Conservation (phyloP, 2,329 filamentous ascomycete species). For the Ceratocystis lukuohia region DNA sequence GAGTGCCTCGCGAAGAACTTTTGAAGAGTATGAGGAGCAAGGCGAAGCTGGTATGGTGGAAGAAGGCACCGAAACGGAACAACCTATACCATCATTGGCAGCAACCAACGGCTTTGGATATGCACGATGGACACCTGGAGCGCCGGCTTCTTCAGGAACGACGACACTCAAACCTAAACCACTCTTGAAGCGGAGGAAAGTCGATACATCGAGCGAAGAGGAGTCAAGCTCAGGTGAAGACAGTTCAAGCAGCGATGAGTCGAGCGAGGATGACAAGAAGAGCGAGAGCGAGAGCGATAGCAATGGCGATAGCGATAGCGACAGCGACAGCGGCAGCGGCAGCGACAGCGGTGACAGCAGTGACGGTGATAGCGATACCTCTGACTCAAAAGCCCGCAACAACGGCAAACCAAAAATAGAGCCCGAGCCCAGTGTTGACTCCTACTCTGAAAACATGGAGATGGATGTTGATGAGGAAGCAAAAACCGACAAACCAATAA, state of each 20-base stretch:
- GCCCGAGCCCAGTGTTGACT: not conserved
- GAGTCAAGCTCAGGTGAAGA: not conserved
- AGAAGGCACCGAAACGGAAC: not conserved
- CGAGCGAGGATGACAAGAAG: not conserved
- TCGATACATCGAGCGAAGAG: conserved; percentile 5
- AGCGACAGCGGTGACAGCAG: conserved; percentile 8
- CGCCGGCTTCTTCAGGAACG: not conserved
- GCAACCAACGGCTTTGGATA: conserved; percentile 19
- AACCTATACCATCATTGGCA: not conserved
- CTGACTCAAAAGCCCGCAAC: not conserved
- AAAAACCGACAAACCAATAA: not conserved
- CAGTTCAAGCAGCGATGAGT: not conserved
- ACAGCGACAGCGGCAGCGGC: not conserved
- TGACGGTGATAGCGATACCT: not conserved
- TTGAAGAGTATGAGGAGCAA: not conserved
- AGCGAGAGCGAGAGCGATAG: not conserved
- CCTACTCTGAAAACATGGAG: not conserved
- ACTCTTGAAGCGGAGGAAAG: not conserved
- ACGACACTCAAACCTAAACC: conserved; percentile 9
- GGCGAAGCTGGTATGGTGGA: not conserved
- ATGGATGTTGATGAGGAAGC: conserved; percentile 19
- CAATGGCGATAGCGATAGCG: not conserved
- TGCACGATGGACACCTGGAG: conserved; percentile 18
- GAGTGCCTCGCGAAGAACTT: not conserved
- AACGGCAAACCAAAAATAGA: not conserved